phyloP scores from a whole-genome alignment of 129 eudicot species.

The Chrysanthemum lavandulifolium region DNA sequence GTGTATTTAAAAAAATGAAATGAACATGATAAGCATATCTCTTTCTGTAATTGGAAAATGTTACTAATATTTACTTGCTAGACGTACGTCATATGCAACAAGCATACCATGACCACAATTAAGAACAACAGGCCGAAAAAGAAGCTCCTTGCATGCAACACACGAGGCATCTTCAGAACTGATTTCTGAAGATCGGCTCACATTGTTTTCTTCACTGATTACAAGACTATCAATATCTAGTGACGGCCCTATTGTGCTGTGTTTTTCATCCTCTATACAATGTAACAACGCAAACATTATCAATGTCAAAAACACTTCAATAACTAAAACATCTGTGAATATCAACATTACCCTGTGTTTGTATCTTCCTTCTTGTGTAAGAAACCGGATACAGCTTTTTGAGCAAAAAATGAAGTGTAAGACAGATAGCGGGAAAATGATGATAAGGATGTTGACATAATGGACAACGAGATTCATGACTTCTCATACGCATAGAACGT shows the following conservation, averaged over 20 bases:
- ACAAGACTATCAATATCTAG: slow-evolving; percentile 46
- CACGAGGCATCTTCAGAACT: slow-evolving; percentile 37
- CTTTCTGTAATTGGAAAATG: neutral
- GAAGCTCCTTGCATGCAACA: slow-evolving; percentile 55
- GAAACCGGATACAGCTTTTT: slow-evolving; percentile 63
- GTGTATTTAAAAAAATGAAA: neutral
- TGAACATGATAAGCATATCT: slow-evolving; percentile 3
- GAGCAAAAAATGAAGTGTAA: slow-evolving; percentile 60
- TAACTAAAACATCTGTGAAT: neutral
- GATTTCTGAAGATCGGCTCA: slow-evolving; percentile 11
- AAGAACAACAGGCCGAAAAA: slow-evolving; percentile 63
- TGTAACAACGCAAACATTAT: slow-evolving; percentile 24
- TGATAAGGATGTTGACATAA: slow-evolving; percentile 64
- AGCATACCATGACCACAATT: slow-evolving; percentile 79
- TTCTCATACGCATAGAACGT: slow-evolving; percentile 45
- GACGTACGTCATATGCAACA: neutral
- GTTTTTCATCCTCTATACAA: slow-evolving; percentile 53
- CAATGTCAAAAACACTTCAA: neutral
- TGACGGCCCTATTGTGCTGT: slow-evolving; percentile 36
- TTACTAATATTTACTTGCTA: too few relatives aligned
- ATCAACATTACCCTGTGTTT: slow-evolving; percentile 45
- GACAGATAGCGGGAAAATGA: slow-evolving; percentile 84
- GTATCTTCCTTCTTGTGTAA: slow-evolving; percentile 54
- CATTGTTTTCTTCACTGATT: slow-evolving; percentile 28
- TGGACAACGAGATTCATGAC: slow-evolving; percentile 59